A percentile compares a stretch with the other conserved stretches of the same genome.
Conservation (phyloP, 148 eudicot species). For the Rhododendron vialii region DNA sequence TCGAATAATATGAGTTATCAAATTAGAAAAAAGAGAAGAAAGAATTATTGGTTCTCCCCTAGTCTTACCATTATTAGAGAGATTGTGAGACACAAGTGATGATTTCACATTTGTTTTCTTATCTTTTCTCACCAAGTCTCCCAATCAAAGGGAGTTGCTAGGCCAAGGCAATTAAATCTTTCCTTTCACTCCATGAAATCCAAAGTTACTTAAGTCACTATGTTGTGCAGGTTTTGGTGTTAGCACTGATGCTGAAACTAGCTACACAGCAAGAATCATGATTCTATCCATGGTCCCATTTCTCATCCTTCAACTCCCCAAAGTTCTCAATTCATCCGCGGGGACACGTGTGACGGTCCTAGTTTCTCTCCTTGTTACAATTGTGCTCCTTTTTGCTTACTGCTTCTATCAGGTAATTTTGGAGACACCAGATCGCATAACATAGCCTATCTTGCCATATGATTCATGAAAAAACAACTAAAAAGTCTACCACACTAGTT, state of each 20-base stretch:
- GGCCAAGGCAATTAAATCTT: background rate
- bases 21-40: too few relatives aligned
- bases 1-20: background rate
- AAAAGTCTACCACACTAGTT: too few relatives aligned
- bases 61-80: too few relatives aligned
- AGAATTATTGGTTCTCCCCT: too few relatives aligned
- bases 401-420: constrained; percentile 28
- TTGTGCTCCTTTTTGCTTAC: constrained; percentile 20
- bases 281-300: constrained; percentile 18
- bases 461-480: background rate
- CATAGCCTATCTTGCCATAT: background rate
- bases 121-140: background rate
- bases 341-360: constrained; percentile 20
- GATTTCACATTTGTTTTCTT: too few relatives aligned
- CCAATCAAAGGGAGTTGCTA: background rate
- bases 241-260: constrained; percentile 31
- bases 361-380: constrained; percentile 22
- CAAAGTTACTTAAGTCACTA: background rate
- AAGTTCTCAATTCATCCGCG: constrained; percentile 8
- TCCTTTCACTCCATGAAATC: background rate
- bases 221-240: constrained; percentile 23
- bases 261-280: constrained; percentile 34
- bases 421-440: background rate
- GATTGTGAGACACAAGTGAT: too few relatives aligned
- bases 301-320: constrained; percentile 20